phyloP scores from a whole-genome alignment of 768 basidiomycete species.

The Pleurotus cornucopiae region DNA sequence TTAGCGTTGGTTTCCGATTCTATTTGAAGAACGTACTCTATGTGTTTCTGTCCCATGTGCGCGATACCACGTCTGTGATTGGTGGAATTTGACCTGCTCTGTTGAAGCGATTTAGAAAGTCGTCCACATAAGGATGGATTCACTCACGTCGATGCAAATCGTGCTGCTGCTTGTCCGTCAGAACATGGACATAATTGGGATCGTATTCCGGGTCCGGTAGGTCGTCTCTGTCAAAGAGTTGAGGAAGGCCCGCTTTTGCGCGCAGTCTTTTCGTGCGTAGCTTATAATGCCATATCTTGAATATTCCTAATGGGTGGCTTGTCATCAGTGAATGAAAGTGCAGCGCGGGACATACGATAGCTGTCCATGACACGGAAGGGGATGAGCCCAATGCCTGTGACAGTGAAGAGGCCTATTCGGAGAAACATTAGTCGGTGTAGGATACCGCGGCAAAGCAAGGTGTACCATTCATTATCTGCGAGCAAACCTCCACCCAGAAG shows the following conservation, averaged over 20 bases:
- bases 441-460: no score
- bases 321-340: no score
- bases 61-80: constrained; percentile 81
- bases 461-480: constrained; percentile 72
- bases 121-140: not conserved
- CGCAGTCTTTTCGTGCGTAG: constrained; percentile 54
- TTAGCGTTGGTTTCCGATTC: no score
- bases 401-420: constrained; percentile 63
- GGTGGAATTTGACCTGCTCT: constrained; percentile 69
- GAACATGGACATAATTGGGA: constrained; percentile 65
- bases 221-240: constrained; percentile 71
- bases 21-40: constrained; percentile 36
- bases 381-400: constrained; percentile 76
- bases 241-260: constrained; percentile 58
- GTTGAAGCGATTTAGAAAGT: constrained; percentile 3
- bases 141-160: constrained; percentile 61
- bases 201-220: constrained; percentile 75
- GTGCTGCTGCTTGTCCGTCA: constrained; percentile 60
- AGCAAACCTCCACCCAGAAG: constrained; percentile 78
- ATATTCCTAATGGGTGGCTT: constrained; percentile 45
- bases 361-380: constrained; percentile 75
- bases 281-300: constrained; percentile 73
- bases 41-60: constrained; percentile 84
- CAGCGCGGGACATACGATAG: constrained; percentile 45
- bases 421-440: no score